Base-by-base conservation (phyloP, 768 basidiomycete species). In the Baorangia bicolor region DNA sequence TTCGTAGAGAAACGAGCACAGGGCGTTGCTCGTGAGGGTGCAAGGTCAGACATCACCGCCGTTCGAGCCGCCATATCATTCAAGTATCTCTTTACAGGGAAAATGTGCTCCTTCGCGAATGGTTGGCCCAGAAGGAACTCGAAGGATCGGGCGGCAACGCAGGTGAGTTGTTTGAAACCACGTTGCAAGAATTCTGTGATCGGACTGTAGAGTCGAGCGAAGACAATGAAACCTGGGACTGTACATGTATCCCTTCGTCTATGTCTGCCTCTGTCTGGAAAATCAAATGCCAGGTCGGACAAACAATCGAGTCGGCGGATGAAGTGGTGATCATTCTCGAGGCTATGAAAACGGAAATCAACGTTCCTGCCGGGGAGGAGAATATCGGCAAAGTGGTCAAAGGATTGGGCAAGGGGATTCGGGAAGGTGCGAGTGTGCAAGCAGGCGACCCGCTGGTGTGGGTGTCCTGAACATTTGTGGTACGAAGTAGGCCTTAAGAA, bases 291-390 rank as follows among this genome's bases (percentile, higher is more conserved):
- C 60, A 64, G 1, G 64, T 73, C 5, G 81, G 80, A 13, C 75
- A 82, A 49, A 58, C 65, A 0, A 73, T 86, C 40, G 45, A 64
- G 4, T 70, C 77, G 1, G 70, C 72, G 3, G 75, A 78, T 13
- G 71, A 78, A 5, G 73, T 79, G 4, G 61, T 85, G 35, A 45
- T 82, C 31, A 74, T 83, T 20, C 73, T 87, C 13, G 83, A 85
- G 66, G 82, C 85, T 1, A 87, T 86, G 86, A 87, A 88, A 69
- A 84, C 81, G 0, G 83, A 84, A 61, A 78, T 86, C 41, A 72
- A 76, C 14, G 63, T 87, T 16, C 66, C 66, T 47, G 79, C 80
- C 0, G 77, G 79, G 0, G 74, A 78, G 18, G 71, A 69, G 10
- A 75, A 77, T 48, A 63, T 82, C 2, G 82, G 82, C 2, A 79